Percentiles rank a stretch among this genome's conserved stretches.
Conservation (phyloP, 108 stramenopile genomes). For the Hondaea fermentalgiana region DNA sequence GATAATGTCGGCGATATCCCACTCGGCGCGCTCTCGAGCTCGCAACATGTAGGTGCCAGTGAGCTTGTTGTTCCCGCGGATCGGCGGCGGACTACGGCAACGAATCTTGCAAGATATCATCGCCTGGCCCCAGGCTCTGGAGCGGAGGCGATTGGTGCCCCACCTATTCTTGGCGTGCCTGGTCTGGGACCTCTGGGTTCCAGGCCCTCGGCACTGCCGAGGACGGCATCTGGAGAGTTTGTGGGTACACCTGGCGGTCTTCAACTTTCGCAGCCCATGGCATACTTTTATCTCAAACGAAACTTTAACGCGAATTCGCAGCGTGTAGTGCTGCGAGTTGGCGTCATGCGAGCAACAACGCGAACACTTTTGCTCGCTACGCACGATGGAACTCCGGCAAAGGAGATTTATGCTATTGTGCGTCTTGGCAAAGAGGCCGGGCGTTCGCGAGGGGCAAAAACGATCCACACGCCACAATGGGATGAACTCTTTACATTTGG, state of each 20-base stretch:
- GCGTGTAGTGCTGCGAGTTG: slow-evolving; percentile 6
- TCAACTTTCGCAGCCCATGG: background rate
- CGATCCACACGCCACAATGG: background rate
- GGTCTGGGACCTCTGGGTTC: too few relatives aligned
- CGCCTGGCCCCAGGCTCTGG: too few relatives aligned
- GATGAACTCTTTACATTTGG: slow-evolving; percentile 8
- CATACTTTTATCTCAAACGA: background rate
- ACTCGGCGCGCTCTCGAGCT: background rate
- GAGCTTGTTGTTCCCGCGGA: background rate
- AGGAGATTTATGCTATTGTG: background rate
- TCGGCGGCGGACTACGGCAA: background rate
- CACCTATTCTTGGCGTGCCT: too few relatives aligned
- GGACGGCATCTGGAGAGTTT: too few relatives aligned
- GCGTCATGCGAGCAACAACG: background rate
- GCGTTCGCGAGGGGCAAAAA: background rate
- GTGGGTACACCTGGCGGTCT: background rate
- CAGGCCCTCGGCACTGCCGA: too few relatives aligned
- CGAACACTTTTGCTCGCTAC: background rate
- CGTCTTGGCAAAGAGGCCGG: background rate
- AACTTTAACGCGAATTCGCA: background rate
- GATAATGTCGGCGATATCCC: background rate
- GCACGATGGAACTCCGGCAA: background rate
- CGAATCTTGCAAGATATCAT: background rate
- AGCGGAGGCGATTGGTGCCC: too few relatives aligned
- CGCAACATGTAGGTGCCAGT: background rate